These are phyloP conservation scores for Ophiostoma himal-ulmi DNA, from an alignment of 2,329 filamentous ascomycete species.

Conservation along the genomic window DNA sequence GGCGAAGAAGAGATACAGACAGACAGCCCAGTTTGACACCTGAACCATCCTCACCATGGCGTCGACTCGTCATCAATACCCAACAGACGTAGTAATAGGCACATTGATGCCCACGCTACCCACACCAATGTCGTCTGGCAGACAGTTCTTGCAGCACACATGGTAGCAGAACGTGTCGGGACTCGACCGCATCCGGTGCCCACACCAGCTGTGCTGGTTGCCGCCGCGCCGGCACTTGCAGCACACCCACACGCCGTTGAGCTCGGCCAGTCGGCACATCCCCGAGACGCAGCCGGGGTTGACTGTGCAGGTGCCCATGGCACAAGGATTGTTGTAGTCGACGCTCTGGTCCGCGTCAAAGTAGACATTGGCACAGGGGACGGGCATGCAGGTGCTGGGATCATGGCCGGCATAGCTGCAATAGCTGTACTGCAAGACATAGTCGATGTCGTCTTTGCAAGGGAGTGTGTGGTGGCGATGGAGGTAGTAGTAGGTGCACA, in stretches of 20 bases:
- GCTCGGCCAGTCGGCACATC: conserved; percentile 44
- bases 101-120: not conserved
- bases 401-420: conserved; percentile 25
- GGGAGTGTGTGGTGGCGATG: conserved; percentile 42
- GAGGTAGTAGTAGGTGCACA: conserved; percentile 48
- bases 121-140: conserved; percentile 30
- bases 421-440: conserved; percentile 26
- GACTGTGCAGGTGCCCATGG: conserved; percentile 41
- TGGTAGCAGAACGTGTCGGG: conserved; percentile 51
- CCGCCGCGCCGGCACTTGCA: conserved; percentile 44
- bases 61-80: not conserved
- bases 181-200: conserved; percentile 41
- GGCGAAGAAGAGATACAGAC: not conserved
- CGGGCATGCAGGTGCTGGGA: conserved; percentile 18
- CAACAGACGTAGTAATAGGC: not conserved
- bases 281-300: conserved; percentile 44
- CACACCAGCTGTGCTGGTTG: conserved; percentile 43
- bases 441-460: conserved; percentile 23
- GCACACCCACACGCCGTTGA: conserved; percentile 46
- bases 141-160: conserved; percentile 42
- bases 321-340: conserved; percentile 41
- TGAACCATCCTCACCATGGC: too few species aligned
- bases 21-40: not conserved
- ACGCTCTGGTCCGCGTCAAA: conserved; percentile 33
- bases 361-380: conserved; percentile 32